phyloP scores from a whole-genome alignment of 2,329 filamentous ascomycete species.

The Penicillium fuscoglaucum region DNA sequence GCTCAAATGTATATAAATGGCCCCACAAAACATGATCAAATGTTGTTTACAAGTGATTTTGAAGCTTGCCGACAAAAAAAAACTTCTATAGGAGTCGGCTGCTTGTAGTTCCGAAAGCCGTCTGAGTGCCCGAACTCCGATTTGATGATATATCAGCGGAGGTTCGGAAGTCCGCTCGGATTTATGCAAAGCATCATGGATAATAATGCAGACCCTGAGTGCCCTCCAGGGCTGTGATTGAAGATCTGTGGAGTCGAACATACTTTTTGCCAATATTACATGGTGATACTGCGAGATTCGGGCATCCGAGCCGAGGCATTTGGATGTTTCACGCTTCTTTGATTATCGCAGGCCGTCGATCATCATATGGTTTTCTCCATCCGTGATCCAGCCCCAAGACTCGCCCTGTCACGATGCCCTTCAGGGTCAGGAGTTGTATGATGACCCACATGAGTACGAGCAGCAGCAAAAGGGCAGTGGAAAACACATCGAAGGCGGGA shows the following conservation, averaged over 20 bases:
- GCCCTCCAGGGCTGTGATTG: not conserved
- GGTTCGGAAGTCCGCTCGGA: not conserved
- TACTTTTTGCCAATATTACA: not conserved
- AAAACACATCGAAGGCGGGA: slow-evolving; percentile 41
- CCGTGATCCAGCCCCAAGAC: slow-evolving; percentile 33
- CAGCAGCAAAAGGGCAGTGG: slow-evolving; percentile 38
- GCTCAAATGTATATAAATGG: not conserved
- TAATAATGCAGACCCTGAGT: not conserved
- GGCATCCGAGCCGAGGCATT: not conserved
- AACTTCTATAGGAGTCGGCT: not conserved
- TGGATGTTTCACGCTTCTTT: not conserved
- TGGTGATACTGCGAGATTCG: not conserved
- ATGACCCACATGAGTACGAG: slow-evolving; percentile 38
- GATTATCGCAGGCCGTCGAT: not conserved
- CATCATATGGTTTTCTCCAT: slow-evolving; percentile 18
- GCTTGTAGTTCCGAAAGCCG: too few species aligned
- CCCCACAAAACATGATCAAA: not conserved
- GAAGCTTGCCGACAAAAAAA: not conserved
- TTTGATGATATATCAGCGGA: not conserved
- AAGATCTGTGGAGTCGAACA: not conserved
- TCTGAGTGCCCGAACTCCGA: not conserved
- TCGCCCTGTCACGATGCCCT: slow-evolving; percentile 31
- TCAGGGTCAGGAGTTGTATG: slow-evolving; percentile 34
- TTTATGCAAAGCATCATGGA: not conserved
- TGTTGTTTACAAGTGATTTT: too few species aligned